These are phyloP conservation scores for Trichophyton rubrum DNA, from an alignment of 2,329 filamentous ascomycete genomes.

Conservation along the genomic window DNA sequence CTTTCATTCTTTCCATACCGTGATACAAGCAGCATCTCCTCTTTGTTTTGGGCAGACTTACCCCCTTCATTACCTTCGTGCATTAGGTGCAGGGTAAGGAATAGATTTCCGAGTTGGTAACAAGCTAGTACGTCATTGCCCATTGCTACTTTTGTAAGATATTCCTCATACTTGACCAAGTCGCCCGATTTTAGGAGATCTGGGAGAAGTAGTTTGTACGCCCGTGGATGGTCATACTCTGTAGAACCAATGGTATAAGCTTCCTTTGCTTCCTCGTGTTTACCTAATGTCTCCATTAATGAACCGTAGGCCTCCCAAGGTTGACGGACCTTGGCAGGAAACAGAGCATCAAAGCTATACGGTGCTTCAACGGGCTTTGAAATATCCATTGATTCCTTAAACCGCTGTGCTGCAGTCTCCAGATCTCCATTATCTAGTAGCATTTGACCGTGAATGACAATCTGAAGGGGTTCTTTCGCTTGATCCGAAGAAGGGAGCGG, in stretches of 20 bases:
- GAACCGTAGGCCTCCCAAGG: slow-evolving; percentile 22
- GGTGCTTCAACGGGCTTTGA: background rate
- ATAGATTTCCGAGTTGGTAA: slow-evolving; percentile 26
- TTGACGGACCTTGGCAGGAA: slow-evolving; percentile 8
- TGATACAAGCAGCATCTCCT: background rate
- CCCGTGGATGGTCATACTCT: slow-evolving; percentile 21
- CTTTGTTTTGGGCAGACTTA: background rate
- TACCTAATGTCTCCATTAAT: slow-evolving; percentile 14
- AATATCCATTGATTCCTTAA: slow-evolving; percentile 9
- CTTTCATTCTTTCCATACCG: slow-evolving; percentile 7
- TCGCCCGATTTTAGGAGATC: slow-evolving; percentile 17
- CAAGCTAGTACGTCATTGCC: slow-evolving; percentile 20
- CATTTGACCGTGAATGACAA: background rate
- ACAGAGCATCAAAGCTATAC: slow-evolving; percentile 1
- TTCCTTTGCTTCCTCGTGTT: slow-evolving; percentile 13
- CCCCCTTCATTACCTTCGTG: background rate
- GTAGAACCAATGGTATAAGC: slow-evolving; percentile 19
- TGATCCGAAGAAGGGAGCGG: background rate
- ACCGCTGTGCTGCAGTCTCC: slow-evolving; percentile 7
- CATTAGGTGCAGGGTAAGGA: slow-evolving; percentile 19
- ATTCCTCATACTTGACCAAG: slow-evolving; percentile 24
- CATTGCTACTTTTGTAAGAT: slow-evolving; percentile 24
- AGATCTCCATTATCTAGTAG: slow-evolving; percentile 8
- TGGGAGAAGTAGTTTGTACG: slow-evolving; percentile 17
- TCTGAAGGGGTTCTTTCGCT: background rate